Evolutionary conservation across 306 rosid species (phyloP), one percentile per base, ranked within the genome.

Genomic region (Prunus mume): DNA sequence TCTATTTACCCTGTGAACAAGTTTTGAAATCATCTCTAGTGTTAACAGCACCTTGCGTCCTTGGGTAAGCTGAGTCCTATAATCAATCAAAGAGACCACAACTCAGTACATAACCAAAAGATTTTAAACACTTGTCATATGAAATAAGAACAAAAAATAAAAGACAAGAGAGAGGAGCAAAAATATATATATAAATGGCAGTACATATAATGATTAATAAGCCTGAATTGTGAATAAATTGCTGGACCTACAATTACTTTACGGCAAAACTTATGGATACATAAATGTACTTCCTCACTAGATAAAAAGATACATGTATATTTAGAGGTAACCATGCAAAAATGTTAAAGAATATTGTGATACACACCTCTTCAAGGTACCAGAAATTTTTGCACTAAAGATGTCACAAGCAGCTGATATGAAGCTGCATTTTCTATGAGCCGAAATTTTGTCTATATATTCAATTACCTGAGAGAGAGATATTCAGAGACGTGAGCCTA

Each of bases 351-450:
- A 17, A 17, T 67, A 24, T 60, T 49, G 19, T 22, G 28, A 27
- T 43, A 72, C 83, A 19, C 71, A 93, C 98, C 97, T 95, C 82
- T 86, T 92, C 73, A 89, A 89, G 85, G 93, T 89, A 73, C 98
- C 98, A 41, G 98, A 95, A 85, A 95, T 51, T 91, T 95, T 95
- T 69, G 97, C 92, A 72, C 73, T 77, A 77, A 95, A 90, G 83
- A 95, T 89, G 81, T 92, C 98, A 45, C 80, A 3, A 7, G 98
- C 96, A 80, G 96, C 92, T 71, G 86, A 81, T 74, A 95, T 64
- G 84, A 90, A 90, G 81, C 90, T 85, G 79, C 95, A 90, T 82
- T 86, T 88, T 89, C 97, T 90, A 61, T 82, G 75, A 9, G 91
- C 85, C 45, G 93, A 88, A 77, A 95, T 79, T 88, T 92, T 95